Percentiles rank a stretch among this genome's conserved stretches.
These are phyloP conservation scores for Botryotinia calthae DNA, from an alignment of 2,329 filamentous ascomycete genomes.

Conservation along the genomic window DNA sequence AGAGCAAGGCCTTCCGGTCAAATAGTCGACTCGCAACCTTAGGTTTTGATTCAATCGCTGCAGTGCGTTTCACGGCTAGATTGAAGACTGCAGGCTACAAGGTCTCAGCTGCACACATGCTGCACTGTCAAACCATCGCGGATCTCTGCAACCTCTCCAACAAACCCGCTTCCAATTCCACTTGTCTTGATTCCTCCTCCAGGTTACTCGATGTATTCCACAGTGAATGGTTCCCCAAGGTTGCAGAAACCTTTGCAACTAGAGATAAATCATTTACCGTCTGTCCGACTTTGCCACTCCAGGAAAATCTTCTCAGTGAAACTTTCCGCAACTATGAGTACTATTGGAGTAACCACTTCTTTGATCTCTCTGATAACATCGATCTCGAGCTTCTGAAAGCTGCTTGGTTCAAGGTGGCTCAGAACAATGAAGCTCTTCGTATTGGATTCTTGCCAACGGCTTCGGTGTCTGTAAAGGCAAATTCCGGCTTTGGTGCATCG, in stretches of 20 bases:
- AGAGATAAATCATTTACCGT: background rate
- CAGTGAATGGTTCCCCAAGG: background rate
- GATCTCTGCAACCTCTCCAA: constrained; percentile 1
- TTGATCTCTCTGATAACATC: constrained; percentile 26
- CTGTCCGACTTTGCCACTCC: background rate
- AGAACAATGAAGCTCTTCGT: constrained; percentile 37
- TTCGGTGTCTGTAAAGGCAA: background rate
- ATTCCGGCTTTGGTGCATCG: background rate
- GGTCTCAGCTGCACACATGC: constrained; percentile 1
- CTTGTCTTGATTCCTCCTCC: constrained; percentile 8
- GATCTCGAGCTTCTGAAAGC: constrained; percentile 27
- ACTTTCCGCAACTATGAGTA: constrained; percentile 27
- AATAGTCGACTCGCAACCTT: constrained; percentile 6
- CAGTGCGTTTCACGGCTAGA: constrained; percentile 9
- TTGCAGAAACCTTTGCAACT: background rate
- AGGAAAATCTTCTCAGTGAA: constrained; percentile 36
- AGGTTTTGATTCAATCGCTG: constrained; percentile 11
- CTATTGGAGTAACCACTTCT: constrained; percentile 38
- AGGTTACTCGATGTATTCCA: constrained; percentile 1
- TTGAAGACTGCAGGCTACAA: constrained; percentile 2
- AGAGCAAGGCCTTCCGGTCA: background rate
- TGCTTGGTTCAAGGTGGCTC: constrained; percentile 34
- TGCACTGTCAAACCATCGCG: constrained; percentile 4
- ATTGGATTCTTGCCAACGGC: constrained; percentile 33
- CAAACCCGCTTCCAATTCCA: background rate